These are phyloP conservation scores for Calamus simplicifolius DNA, from an alignment of 176 grass and related monocot species.

Conservation along the genomic window DNA sequence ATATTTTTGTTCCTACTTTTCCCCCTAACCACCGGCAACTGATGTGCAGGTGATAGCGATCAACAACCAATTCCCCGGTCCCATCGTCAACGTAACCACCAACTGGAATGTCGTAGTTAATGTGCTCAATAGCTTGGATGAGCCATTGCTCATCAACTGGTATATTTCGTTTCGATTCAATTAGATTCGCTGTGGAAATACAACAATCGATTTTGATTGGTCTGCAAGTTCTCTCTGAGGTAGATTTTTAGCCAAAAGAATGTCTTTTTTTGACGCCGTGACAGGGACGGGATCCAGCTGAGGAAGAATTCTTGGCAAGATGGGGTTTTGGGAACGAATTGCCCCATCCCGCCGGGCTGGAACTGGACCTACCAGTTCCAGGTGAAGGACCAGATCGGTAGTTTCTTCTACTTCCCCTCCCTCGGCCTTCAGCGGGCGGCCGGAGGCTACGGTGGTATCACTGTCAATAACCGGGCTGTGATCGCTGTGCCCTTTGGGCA, in stretches of 20 bases:
- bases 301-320: conserved; percentile 92
- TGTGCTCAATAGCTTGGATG: conserved; percentile 90
- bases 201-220: too few relatives aligned
- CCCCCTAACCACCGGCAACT: too few relatives aligned
- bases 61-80: conserved; percentile 78
- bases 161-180: neutral
- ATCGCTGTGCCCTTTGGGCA: conserved; percentile 53
- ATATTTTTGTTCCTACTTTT: too few relatives aligned
- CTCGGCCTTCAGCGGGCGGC: conserved; percentile 62
- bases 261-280: neutral
- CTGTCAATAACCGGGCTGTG: conserved; percentile 59
- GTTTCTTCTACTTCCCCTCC: conserved; percentile 94
- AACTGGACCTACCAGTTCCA: conserved; percentile 99
- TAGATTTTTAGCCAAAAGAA: too few relatives aligned
- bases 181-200: too few relatives aligned
- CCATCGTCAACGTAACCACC: conserved; percentile 63
- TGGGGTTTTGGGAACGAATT: conserved; percentile 84
- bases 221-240: too few relatives aligned
- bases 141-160: conserved; percentile 80
- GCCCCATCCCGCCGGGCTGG: conserved; percentile 81
- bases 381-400: conserved; percentile 93
- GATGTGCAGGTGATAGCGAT: conserved; percentile 51
- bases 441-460: conserved; percentile 59
- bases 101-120: conserved; percentile 76
- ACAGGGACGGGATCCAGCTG: conserved; percentile 84